Evolutionary conservation across 75 land plant genomes (phyloP), one percentile per base, ranked within the genome.

Genomic region (Azolla pinnata): DNA sequence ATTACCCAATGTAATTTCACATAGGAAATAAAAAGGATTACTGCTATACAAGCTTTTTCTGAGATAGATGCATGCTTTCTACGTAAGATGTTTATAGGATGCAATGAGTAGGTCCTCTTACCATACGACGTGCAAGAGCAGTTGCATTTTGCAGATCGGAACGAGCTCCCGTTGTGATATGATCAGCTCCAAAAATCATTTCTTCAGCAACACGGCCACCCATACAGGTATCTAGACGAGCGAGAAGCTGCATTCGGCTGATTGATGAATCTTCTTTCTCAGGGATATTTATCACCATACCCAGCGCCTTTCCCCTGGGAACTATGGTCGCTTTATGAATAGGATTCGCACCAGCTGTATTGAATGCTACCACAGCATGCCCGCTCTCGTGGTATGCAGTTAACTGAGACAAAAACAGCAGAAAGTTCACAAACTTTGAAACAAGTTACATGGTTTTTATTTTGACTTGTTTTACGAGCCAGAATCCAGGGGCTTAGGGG

Each of bases 331-430:
- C 99, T 72, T 95, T 95, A 34, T 95, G 97, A 35, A 95, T 77
- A 25, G 99, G 99, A 67, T 84, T 79, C 5, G 99, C 90, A 62
- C 99, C 99, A 46, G 70, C 78, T 28, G 99, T 95, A 47, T 95
- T 81, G 38, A 78, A 87, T 16, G 99, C 99, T 50, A 95, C 99
- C 57, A 95, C 95, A 31, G 99, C 99, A 75, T 95, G 99, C 4
- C 99, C 99, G 81, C 97, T 86, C 68, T 95, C 99, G 75, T 95
- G 99, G 60, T 95, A 95, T 44, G 99, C 99, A 31, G 99, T 95
- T 24, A 95, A 76, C 99, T 95, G 80, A 29, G 78, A 66, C 29
- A 44, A 42, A 29, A 52, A 23, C 28, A 54, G 26, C 23, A 42
- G 21, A 33, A 38, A 8, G 7, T 8, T 38, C 42, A 38, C 42